Evolutionary conservation across 2,329 filamentous ascomycete species (phyloP), one percentile per base, ranked within the genome.

Genomic region (Penicillium expansum): DNA sequence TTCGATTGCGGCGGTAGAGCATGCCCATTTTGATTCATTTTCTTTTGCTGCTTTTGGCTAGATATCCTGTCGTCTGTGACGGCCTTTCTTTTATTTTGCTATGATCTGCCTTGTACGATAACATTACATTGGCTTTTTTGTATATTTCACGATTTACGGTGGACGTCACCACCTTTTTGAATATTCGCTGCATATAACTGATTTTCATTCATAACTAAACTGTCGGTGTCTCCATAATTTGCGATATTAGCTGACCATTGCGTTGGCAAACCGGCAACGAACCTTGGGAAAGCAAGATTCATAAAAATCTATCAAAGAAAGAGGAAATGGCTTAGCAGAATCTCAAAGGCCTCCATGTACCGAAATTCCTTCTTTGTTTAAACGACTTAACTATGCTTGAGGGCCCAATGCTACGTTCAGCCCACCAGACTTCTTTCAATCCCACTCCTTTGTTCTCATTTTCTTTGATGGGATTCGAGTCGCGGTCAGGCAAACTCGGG

Each of bases 21-120:
- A 48, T 44, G 13, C 29, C 29, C 18, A 42, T 49, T 37, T 48
- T 58, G 24, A 24, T 41, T 38, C 16, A 10, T 22, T 56, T 37
- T n/a, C 27, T n/a, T 54, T 44, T 22, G 10, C 20, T 33, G 20
- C 24, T 48, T 62, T 52, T 58, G 45, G 43, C 39, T 60, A 63
- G 57, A 66, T 66, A 65, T 66, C 63, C 61, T 55, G 42, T 57
- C 51, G 52, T 48, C 52, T 62, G 55, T 59, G 60, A 56, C 58
- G 59, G 47, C 50, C 55, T 60, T 57, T 54, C 30, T 52, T 45
- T 24, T 57, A 49, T 39, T 55, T 49, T 50, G 47, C 41, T 42
- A 50, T 41, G 30, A 33, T 33, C 37, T 47, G 45, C 44, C 39
- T 49, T 65, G 63, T 65, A 65, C 52, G 33, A 62, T 58, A 58